Conservation (phyloP, 129 eudicot species). For the Helianthus tuberosus region DNA sequence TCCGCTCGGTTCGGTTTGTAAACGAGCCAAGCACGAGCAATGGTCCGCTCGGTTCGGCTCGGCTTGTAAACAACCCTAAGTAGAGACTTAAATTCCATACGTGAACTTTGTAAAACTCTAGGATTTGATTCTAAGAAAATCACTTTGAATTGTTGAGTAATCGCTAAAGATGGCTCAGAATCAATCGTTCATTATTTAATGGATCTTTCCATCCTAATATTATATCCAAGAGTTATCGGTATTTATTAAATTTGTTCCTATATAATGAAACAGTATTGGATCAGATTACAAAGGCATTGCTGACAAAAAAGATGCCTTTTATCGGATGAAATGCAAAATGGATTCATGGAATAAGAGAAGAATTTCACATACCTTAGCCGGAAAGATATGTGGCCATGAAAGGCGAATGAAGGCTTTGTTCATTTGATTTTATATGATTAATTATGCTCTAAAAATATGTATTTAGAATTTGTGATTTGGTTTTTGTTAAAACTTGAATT, state of each 20-base stretch:
- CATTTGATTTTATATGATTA: too few relatives aligned
- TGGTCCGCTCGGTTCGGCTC: too few relatives aligned
- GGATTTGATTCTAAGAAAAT: too few relatives aligned
- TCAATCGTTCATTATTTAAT: neutral
- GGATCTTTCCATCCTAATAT: conserved; percentile 6
- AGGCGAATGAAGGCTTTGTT: neutral
- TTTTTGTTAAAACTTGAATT: too few relatives aligned
- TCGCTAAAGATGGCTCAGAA: neutral
- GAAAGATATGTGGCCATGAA: neutral
- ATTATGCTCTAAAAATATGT: too few relatives aligned
- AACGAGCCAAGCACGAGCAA: too few relatives aligned
- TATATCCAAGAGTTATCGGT: neutral
- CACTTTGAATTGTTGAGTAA: too few relatives aligned
- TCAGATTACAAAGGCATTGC: neutral
- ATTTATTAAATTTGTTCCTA: conserved; percentile 5
- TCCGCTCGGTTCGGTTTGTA: too few relatives aligned
- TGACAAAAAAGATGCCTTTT: neutral
- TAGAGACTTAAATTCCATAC: too few relatives aligned
- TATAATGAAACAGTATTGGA: neutral
- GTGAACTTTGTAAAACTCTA: too few relatives aligned
- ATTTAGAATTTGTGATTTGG: too few relatives aligned
- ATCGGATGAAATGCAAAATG: neutral
- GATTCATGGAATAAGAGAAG: neutral
- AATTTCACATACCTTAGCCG: neutral
- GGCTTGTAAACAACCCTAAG: too few relatives aligned